Conservation (phyloP, 225 moss, liverwort and hornwort genomes). For the Polytrichum commune region DNA sequence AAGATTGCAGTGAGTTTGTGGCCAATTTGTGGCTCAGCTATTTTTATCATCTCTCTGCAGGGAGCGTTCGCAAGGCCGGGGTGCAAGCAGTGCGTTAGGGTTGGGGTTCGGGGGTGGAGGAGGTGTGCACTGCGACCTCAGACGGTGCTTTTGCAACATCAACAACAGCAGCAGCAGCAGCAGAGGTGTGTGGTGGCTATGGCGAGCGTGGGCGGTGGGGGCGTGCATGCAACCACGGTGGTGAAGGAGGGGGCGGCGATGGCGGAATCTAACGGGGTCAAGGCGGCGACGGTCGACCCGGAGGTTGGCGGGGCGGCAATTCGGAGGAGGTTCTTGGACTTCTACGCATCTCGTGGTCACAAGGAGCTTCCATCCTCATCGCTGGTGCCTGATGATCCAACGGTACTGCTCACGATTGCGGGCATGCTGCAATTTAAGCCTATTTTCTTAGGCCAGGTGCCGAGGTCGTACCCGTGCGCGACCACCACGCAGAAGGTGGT, state of each 20-base stretch:
- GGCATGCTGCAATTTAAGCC: conserved; percentile 99
- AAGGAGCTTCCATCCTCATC: conserved; percentile 83
- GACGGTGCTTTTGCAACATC: neutral
- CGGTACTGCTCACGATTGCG: conserved; percentile 85
- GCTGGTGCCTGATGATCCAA: conserved; percentile 89
- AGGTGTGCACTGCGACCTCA: neutral
- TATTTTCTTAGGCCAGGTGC: conserved; percentile 84
- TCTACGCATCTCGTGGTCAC: conserved; percentile 69
- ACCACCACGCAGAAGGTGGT: conserved; percentile 91
- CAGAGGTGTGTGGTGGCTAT: neutral
- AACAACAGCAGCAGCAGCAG: neutral
- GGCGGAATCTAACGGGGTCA: neutral
- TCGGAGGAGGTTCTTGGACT: conserved; percentile 75
- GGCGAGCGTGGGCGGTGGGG: neutral
- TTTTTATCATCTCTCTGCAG: conserved; percentile 14
- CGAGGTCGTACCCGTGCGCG: conserved; percentile 66
- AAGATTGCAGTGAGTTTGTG: neutral
- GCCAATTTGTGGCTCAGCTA: neutral
- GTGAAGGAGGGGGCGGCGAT: neutral
- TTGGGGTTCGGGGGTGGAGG: neutral
- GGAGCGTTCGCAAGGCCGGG: conserved; percentile 25
- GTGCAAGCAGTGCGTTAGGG: conserved; percentile 2
- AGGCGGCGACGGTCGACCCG: conserved; percentile 35
- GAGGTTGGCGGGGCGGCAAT: conserved; percentile 70
- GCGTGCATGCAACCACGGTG: neutral